Conservation (phyloP, 202 grass and related monocot species). For the Carex arenaria region DNA sequence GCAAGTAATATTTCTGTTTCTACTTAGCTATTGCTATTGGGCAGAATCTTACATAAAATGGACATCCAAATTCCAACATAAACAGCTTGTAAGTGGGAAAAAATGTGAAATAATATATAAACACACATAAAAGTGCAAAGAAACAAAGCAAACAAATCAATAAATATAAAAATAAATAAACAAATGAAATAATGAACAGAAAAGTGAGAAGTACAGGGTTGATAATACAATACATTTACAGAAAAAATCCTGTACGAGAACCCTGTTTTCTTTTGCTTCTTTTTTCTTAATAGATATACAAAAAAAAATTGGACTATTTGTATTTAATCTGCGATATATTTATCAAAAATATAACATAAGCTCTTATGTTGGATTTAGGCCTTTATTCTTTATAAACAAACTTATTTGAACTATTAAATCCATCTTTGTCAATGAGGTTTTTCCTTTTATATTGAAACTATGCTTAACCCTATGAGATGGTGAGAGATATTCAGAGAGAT, state of each 20-base stretch:
- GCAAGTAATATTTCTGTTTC: constrained; percentile 1
- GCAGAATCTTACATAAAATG: background rate
- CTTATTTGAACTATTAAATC: background rate
- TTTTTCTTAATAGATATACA: background rate
- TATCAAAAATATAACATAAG: background rate
- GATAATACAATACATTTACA: background rate
- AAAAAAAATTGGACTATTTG: background rate
- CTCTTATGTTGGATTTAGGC: background rate
- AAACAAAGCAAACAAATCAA: background rate
- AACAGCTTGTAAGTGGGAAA: constrained; percentile 3
- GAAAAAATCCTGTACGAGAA: background rate
- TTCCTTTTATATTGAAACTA: background rate
- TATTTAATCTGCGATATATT: background rate
- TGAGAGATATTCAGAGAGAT: background rate
- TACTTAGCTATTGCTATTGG: background rate
- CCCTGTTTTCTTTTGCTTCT: background rate
- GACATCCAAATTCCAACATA: background rate
- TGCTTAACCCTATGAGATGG: background rate
- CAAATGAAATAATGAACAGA: background rate
- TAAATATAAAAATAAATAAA: background rate
- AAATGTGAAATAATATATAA: background rate
- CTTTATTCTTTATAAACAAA: background rate
- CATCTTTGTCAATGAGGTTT: background rate
- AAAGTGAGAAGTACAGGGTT: background rate
- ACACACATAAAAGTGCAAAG: background rate